A percentile compares a stretch with the other conserved stretches of the same genome.
These are phyloP conservation scores for Rozella allomycis DNA, from an alignment of 371 early-diverging fungal species.

Conservation along the genomic window DNA sequence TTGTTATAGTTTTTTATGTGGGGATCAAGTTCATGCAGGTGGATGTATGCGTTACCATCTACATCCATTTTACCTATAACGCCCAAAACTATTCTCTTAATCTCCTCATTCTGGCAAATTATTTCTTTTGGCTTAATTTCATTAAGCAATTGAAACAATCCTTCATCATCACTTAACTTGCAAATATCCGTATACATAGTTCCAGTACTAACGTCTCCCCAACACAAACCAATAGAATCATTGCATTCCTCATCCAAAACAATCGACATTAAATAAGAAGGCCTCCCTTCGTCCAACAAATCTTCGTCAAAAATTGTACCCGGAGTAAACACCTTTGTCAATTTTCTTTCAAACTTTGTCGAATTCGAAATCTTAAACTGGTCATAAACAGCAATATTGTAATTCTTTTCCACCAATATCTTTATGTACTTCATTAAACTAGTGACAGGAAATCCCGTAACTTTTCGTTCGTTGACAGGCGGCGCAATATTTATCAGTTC, in stretches of 20 bases:
- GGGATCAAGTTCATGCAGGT: too few relatives aligned
- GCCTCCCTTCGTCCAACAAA: slow-evolving; percentile 15
- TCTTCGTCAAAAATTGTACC: slow-evolving; percentile 61
- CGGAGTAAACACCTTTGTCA: slow-evolving; percentile 62
- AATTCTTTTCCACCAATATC: slow-evolving; percentile 40
- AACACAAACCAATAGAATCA: slow-evolving; percentile 42
- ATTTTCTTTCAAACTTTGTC: slow-evolving; percentile 34
- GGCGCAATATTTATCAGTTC: too few relatives aligned
- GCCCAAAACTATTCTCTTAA: too few relatives aligned
- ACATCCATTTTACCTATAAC: too few relatives aligned
- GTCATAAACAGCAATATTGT: slow-evolving; percentile 64
- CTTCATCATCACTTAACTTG: too few relatives aligned
- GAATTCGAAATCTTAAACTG: slow-evolving; percentile 29
- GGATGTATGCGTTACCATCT: too few relatives aligned
- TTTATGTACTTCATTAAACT: slow-evolving; percentile 51
- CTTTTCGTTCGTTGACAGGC: slow-evolving; percentile 2
- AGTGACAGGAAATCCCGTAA: slow-evolving; percentile 50
- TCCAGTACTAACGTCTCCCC: slow-evolving; percentile 82
- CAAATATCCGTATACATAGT: too few relatives aligned
- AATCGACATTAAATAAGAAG: slow-evolving; percentile 5
- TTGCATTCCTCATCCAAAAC: neutral
- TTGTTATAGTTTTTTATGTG: too few relatives aligned
- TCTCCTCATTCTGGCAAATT: too few relatives aligned
- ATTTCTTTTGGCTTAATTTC: too few relatives aligned
- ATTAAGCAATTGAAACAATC: too few relatives aligned